These are phyloP conservation scores for Arachis monticola DNA, from an alignment of 331 rosid species.

Conservation along the genomic window DNA sequence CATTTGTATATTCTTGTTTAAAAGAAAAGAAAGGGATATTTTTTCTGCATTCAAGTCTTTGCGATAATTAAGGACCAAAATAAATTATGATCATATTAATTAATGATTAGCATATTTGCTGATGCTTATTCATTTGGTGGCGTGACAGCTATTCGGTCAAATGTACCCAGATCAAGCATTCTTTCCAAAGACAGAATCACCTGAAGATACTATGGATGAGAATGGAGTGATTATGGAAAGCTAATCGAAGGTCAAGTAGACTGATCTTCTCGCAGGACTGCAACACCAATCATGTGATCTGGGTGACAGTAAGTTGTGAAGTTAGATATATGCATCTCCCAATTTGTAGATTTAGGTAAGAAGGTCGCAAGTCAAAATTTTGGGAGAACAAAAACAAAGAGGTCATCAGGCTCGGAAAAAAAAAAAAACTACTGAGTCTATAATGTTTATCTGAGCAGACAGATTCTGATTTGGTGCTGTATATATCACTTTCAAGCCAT, in stretches of 20 bases:
- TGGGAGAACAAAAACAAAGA: conserved; percentile 2
- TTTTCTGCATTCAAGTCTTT: conserved; percentile 15
- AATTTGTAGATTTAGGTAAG: conserved; percentile 11
- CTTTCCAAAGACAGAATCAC: conserved; percentile 64
- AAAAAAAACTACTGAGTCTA: neutral
- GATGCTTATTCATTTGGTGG: conserved; percentile 38
- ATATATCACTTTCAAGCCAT: conserved; percentile 12
- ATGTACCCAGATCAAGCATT: conserved; percentile 75
- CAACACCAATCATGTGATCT: neutral
- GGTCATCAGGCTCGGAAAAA: neutral
- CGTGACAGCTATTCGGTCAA: conserved; percentile 66
- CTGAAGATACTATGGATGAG: conserved; percentile 51
- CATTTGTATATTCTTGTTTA: neutral
- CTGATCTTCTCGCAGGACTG: conserved; percentile 18
- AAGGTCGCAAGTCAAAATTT: conserved; percentile 3
- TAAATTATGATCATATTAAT: neutral
- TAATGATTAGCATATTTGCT: conserved; percentile 6
- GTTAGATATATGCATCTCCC: conserved; percentile 1
- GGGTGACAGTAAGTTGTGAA: conserved; percentile 30
- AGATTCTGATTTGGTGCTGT: conserved; percentile 28
- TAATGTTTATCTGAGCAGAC: neutral
- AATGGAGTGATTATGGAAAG: conserved; percentile 48
- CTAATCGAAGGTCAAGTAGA: conserved; percentile 39
- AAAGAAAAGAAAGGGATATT: conserved; percentile 11
- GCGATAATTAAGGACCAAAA: neutral